Base-by-base conservation (phyloP, 768 basidiomycete genomes). In the Mycena latifolia region DNA sequence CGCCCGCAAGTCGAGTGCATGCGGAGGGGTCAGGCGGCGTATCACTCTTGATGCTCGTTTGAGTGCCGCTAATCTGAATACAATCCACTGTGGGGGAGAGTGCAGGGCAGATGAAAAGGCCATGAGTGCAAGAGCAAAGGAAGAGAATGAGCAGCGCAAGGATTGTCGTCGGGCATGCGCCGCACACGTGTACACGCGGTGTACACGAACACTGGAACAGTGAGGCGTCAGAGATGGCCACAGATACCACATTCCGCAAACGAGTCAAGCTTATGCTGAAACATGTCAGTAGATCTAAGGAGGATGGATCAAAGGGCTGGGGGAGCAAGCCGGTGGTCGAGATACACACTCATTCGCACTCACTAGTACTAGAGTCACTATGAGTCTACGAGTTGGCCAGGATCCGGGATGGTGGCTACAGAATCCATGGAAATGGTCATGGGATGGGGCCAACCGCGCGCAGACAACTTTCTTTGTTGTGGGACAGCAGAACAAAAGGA, bases 21-120 rank as follows among this genome's bases (percentile, higher is more conserved):
- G 61, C 20, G 22, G 28, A 27, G 46, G 53, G 46, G 33, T 47
- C 9, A 63, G 46, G 41, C 69, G 63, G 18, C 55, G 63, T n/a
- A 64, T 45, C 37, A 50, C 39, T 39, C 55, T 41, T 27, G 39
- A 55, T n/a, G 41, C 47, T 22, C 55, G 55, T 20, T 52, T 56
- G 28, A 64, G 55, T 27, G 55, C 28, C 17, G 55, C 48, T 31
- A 43, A 39, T 52, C 63, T 51, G 55, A 57, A 52, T 8, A 15
- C 1, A 12, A 43, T 9, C 63, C 55, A 64, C 24, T 52, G 31
- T 3, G 27, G 37, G 28, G 63, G 48, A 3, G 55, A 56, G 22
- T 51, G 15, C 24, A 51, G 48, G n/a, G 22, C 2, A 12, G 11
- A 18, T 5, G 22, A 46, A 10, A 24, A 25, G 10, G 22, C 14